Evolutionary conservation across 2,329 filamentous ascomycete species (phyloP).

Genomic region (Fusarium sp.): DNA sequence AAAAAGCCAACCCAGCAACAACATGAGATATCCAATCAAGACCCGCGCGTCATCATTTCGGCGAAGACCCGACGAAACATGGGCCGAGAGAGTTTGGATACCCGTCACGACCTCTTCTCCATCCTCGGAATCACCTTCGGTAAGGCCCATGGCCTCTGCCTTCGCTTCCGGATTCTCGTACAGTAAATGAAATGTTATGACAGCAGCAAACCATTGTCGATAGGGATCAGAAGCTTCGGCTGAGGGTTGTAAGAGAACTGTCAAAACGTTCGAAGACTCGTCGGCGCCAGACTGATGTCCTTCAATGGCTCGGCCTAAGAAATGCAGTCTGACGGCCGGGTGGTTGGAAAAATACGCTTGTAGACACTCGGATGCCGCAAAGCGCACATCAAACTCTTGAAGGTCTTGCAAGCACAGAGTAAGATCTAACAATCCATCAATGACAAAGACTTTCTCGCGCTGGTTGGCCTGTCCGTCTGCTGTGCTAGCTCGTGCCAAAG

Average conservation of each 20-base stretch:
- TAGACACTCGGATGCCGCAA: conserved; percentile 90
- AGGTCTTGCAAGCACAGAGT: conserved; percentile 78
- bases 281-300: conserved; percentile 84
- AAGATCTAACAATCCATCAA: conserved; percentile 91
- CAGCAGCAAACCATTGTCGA: conserved; percentile 89
- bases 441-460: conserved; percentile 83
- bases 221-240: conserved; percentile 82
- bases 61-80: conserved; percentile 85
- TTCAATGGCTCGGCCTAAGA: conserved; percentile 89
- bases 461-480: conserved; percentile 64
- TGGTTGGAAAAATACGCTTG: conserved; percentile 94
- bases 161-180: conserved; percentile 87
- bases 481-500: conserved; percentile 59
- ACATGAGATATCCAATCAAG: conserved; percentile 88
- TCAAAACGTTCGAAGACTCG: conserved; percentile 90
- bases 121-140: conserved; percentile 88
- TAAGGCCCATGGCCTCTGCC: conserved; percentile 82
- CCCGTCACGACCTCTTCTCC: conserved; percentile 97
- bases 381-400: conserved; percentile 82
- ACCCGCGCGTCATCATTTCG: conserved; percentile 84
- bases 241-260: conserved; percentile 80
- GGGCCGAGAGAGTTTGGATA: conserved; percentile 88
- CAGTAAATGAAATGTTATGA: conserved; percentile 88
- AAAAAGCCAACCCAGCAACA: conserved; percentile 90
- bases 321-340: conserved; percentile 85